Evolutionary conservation across 192 early-diverging fungal species (phyloP).

Genomic region (Tieghemiomyces parasiticus): DNA sequence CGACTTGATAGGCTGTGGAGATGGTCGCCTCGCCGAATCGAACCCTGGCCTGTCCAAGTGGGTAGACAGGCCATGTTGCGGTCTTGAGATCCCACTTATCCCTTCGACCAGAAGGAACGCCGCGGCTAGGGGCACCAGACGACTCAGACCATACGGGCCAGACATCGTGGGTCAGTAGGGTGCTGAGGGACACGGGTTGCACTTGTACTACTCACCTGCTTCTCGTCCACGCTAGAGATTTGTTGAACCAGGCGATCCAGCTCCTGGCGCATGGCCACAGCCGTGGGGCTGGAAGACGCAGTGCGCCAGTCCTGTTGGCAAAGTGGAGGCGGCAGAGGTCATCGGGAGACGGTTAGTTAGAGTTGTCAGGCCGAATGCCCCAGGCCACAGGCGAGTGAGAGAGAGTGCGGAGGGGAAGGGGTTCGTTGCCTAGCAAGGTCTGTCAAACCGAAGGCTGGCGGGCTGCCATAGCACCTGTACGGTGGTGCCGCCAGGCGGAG

Average conservation of each 20-base stretch:
- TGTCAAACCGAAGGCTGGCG: not conserved
- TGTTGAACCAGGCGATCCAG: not conserved
- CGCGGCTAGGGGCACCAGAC: too few species aligned
- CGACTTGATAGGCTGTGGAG: too few species aligned
- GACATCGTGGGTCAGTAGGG: too few species aligned
- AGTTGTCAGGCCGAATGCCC: not conserved
- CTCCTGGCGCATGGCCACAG: slow-evolving; percentile 8
- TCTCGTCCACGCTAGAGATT: too few species aligned
- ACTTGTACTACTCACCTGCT: not conserved
- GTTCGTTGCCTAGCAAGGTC: not conserved
- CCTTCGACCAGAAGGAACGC: too few species aligned
- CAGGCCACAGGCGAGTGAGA: not conserved
- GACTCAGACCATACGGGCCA: too few species aligned
- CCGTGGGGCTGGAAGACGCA: slow-evolving; percentile 1
- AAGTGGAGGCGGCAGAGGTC: not conserved
- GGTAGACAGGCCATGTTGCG: too few species aligned
- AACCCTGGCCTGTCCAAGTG: too few species aligned
- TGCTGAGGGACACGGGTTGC: too few species aligned
- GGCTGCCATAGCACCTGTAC: not conserved
- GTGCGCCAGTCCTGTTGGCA: slow-evolving; percentile 1
- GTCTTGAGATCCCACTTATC: too few species aligned
- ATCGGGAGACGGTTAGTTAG: not conserved
- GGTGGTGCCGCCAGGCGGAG: not conserved
- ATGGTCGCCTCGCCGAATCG: too few species aligned
- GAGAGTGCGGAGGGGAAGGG: not conserved